These are phyloP conservation scores for Trypanosoma caninum DNA, from an alignment of 208 protist genomes.

Conservation along the genomic window DNA sequence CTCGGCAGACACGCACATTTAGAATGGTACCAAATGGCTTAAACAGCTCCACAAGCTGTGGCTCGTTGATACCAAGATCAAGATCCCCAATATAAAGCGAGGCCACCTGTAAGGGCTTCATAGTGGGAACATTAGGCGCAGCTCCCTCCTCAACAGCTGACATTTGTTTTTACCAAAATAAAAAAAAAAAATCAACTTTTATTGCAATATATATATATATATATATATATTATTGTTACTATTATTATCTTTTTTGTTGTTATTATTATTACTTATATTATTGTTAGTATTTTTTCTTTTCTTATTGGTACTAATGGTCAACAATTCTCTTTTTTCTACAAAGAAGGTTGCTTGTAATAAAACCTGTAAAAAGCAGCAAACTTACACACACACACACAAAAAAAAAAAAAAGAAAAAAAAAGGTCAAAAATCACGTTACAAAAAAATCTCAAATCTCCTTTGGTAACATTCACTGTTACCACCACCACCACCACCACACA, in stretches of 20 bases:
- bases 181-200: background rate
- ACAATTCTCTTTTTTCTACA: no score
- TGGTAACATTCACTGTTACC: no score
- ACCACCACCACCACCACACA: no score
- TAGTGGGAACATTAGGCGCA: conserved; percentile 9
- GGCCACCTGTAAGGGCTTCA: conserved; percentile 87
- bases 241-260: no score
- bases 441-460: conserved; percentile 27
- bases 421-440: conserved; percentile 15
- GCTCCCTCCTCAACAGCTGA: conserved; percentile 11
- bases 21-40: conserved; percentile 96
- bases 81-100: conserved; percentile 99
- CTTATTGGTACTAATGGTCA: no score
- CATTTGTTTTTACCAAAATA: conserved; percentile 21
- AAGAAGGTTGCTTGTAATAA: no score
- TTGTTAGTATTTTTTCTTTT: background rate
- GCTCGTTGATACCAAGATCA: conserved; percentile 90
- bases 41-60: conserved; percentile 97
- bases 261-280: background rate
- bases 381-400: background rate
- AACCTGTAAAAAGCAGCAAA: no score
- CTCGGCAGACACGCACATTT: conserved; percentile 98
- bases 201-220: background rate
- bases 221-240: background rate
- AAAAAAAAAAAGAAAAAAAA: conserved; percentile 8